These are phyloP conservation scores for Penicillium sp. DNA, from an alignment of 2,329 filamentous ascomycete genomes.

Conservation along the genomic window DNA sequence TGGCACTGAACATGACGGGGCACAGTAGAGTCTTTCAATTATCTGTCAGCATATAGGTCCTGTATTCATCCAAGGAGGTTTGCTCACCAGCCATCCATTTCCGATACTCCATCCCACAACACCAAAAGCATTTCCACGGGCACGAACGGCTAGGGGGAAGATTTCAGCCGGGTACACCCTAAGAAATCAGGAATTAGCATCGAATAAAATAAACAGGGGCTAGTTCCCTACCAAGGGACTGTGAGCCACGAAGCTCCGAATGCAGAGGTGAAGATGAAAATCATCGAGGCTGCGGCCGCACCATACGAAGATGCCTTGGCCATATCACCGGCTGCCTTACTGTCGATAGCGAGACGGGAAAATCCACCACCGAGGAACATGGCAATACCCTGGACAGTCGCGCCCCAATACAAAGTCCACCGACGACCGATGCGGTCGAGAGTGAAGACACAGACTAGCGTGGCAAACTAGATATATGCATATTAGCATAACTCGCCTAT, in stretches of 20 bases:
- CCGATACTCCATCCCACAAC: slow-evolving; percentile 75
- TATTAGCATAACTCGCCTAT: background rate
- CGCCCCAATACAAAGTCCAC: slow-evolving; percentile 68
- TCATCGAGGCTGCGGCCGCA: slow-evolving; percentile 65
- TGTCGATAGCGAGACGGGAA: slow-evolving; percentile 53
- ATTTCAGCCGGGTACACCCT: slow-evolving; percentile 68
- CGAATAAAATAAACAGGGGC: background rate
- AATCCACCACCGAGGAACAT: slow-evolving; percentile 67
- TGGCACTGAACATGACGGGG: slow-evolving; percentile 60
- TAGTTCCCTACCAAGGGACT: slow-evolving; percentile 46
- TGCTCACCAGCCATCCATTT: slow-evolving; percentile 60
- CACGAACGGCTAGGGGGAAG: slow-evolving; percentile 67
- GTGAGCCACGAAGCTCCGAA: slow-evolving; percentile 65
- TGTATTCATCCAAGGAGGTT: slow-evolving; percentile 19
- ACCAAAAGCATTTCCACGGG: slow-evolving; percentile 72
- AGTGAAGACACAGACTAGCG: slow-evolving; percentile 67
- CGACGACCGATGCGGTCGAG: slow-evolving; percentile 66
- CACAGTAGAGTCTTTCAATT: slow-evolving; percentile 46
- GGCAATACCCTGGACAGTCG: slow-evolving; percentile 60
- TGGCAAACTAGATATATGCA: slow-evolving; percentile 51
- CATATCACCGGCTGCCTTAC: slow-evolving; percentile 45
- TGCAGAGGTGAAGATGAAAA: slow-evolving; percentile 65
- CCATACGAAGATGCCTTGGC: slow-evolving; percentile 53
- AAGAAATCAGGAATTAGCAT: background rate
- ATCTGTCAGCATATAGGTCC: slow-evolving; percentile 2